Base-by-base conservation (phyloP, 2,329 filamentous ascomycete genomes). In the Ceratocystis smalleyi region DNA sequence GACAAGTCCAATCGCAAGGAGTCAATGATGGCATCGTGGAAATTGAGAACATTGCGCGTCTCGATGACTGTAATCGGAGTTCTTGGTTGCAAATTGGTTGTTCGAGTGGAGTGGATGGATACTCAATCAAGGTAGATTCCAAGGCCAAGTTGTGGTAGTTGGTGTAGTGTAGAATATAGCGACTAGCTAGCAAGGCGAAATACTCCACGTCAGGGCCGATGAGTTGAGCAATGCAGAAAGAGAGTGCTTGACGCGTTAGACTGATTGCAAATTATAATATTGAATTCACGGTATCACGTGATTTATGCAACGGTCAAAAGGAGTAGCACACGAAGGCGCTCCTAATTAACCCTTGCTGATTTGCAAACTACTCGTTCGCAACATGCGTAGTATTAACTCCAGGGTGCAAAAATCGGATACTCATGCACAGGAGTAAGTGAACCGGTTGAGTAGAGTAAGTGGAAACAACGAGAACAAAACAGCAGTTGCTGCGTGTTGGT, bases 21-120 rank as follows among this genome's bases (percentile, higher is more conserved):
- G 75, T 74, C 69, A 79, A 77, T 60, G 76, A 73, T 19, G 78
- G 75, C n/a, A 75, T 69, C 43, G 74, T 70, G 7, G 75, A 71
- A 66, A 77, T 71, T n/a, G 76, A 75, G 68, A 77, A 72, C 76
- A 78, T 78, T 40, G 69, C 66, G 59, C n/a, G 54, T 57, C 27
- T 15, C 54, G 27, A 40, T 57, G 51, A 63, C 64, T 24, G 43
- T 45, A 62, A 3, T 24, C n/a, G 47, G 47, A 27, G 47, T 51
- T 51, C 24, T 10, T 15, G 2, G 15, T 10, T 12, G 47, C 47
- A 24, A 24, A 27, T 51, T 27, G 8, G 17, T 3, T 27, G 22
- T 51, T 24, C 24, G 47, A 15, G 15, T 27, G 47, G 4, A 15
- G 15, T 15, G 6, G 22, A 15, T 5, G 8, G 22, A 51, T 2